phyloP scores from a whole-genome alignment of 768 basidiomycete genomes.

The Termitomyces sp. region DNA sequence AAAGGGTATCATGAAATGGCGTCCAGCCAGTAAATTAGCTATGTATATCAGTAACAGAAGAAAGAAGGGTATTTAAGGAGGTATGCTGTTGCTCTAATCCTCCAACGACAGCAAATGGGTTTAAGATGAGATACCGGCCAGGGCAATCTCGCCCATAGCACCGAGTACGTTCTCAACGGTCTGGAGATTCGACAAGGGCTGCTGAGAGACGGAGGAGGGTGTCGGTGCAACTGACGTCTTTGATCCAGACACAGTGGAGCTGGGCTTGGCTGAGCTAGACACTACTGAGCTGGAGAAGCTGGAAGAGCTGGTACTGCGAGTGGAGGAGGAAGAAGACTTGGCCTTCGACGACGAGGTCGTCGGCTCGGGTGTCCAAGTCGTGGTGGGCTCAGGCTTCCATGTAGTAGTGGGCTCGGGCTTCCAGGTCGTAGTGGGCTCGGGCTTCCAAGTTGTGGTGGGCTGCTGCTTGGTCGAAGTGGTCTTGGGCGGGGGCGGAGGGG shows the following conservation, averaged over 20 bases:
- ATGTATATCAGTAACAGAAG: neutral
- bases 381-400: slow-evolving; percentile 9
- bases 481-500: slow-evolving; percentile 5
- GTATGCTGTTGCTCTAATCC: neutral
- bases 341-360: neutral
- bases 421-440: slow-evolving; percentile 11
- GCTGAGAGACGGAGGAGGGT: slow-evolving; percentile 7
- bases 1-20: neutral
- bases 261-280: slow-evolving; percentile 15
- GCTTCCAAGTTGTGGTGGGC: slow-evolving; percentile 9
- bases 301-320: slow-evolving; percentile 16
- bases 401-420: slow-evolving; percentile 15
- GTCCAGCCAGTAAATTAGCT: neutral
- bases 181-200: slow-evolving; percentile 26
- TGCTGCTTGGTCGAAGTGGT: slow-evolving; percentile 3
- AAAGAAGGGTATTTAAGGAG: neutral
- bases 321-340: slow-evolving; percentile 18
- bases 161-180: slow-evolving; percentile 30
- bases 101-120: neutral
- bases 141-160: slow-evolving; percentile 27
- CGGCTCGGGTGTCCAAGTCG: slow-evolving; percentile 15
- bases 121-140: slow-evolving; percentile 20
- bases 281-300: slow-evolving; percentile 13
- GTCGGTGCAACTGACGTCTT: neutral
- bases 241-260: slow-evolving; percentile 3